Evolutionary conservation across 2,329 filamentous ascomycete species (phyloP), one percentile per base, ranked within the genome.

Genomic region (Verticillium zaregamsianum): DNA sequence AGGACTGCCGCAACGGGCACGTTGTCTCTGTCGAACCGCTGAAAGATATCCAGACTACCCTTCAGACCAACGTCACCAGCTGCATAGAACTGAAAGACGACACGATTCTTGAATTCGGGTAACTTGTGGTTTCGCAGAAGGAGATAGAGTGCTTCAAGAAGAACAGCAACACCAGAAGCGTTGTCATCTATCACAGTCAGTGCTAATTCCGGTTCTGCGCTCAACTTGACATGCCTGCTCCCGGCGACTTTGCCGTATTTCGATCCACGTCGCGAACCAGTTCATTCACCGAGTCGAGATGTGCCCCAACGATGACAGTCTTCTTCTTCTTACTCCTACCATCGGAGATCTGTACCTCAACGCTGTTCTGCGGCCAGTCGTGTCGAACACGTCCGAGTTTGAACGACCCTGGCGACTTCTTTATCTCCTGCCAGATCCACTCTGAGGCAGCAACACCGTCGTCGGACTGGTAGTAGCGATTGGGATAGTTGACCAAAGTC

Each of bases 81-180:
- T 1, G 88, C 89, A 74, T 93, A 94, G 90, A 90, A 95, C 72
- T 94, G 90, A 73, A 94, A 94, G 75, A 94, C 91, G 63, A 95
- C 76, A 0, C 90, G 92, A 73, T 94, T 93, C 64, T 86, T 64
- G 84, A 81, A 56, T 88, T 85, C 20, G 17, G 40, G 15, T 5
- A 20, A 77, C 61, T 93, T 82, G 49, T 85, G 81, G 14, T 86
- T 77, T 25, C 87, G 85, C 62, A 83, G 82, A 56, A 93, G 80
- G 12, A 94, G 89, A 11, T 90, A 84, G 63, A 95, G 79, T 2
- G 90, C 88, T 71, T 95, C 91, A 1, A 95, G 82, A 58, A 92
- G 93, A 1, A 91, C 93, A 25, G 78, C 75, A 7, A 73, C 71
- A 23, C 77, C 77, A 5, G 74, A 76, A n/a, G 74, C 76, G 62